Evolutionary conservation across 495 filamentous ascomycete species (phyloP).

Genomic region (Neurospora sp.): DNA sequence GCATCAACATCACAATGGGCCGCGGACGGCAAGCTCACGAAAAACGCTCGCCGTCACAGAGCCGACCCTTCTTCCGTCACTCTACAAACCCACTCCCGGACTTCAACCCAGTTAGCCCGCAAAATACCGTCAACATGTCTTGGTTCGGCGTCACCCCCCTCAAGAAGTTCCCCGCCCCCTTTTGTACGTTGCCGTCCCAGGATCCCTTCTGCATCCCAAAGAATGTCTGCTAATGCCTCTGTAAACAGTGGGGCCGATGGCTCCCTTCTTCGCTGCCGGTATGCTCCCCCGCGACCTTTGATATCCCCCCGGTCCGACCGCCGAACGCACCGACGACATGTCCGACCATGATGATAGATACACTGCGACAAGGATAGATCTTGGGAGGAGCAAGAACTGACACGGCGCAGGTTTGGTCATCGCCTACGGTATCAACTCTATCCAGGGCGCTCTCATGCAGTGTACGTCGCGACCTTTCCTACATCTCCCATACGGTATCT

Average conservation of each 20-base stretch:
- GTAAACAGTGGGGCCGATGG: constrained; percentile 68
- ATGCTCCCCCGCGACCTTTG: constrained; percentile 29
- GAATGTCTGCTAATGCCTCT: constrained; percentile 17
- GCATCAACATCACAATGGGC: constrained; percentile 4
- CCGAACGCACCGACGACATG: not conserved
- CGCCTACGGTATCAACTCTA: constrained; percentile 77
- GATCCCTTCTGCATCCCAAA: constrained; percentile 7
- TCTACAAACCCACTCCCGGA: constrained; percentile 10
- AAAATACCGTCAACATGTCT: constrained; percentile 52
- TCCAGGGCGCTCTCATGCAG: constrained; percentile 56
- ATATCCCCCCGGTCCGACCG: not conserved
- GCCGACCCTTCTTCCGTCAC: constrained; percentile 7
- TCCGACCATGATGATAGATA: not conserved
- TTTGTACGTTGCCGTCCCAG: constrained; percentile 54
- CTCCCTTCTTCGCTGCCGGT: constrained; percentile 92
- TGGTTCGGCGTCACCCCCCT: constrained; percentile 52
- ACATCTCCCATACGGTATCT: not conserved
- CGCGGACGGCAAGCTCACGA: constrained; percentile 13
- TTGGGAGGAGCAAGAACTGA: constrained; percentile 1
- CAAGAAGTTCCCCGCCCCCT: constrained; percentile 85
- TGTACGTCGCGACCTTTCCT: constrained; percentile 48
- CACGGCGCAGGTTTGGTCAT: constrained; percentile 57
- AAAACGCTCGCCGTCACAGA: constrained; percentile 35
- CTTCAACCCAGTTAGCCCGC: constrained; percentile 9
- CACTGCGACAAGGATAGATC: not conserved